Conservation (phyloP, 345 rosid species). For the Brassica napus region Da-Ae NC_063443.1:412001-412500, state of each 20-base stretch:
- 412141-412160: conserved; percentile 16
- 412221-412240: conserved; percentile 72
- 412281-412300: conserved; percentile 83
- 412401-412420: conserved; percentile 40
- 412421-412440: conserved; percentile 73
- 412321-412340: background rate
- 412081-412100: conserved; percentile 90
- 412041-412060: conserved; percentile 97
- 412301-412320: conserved; percentile 45
- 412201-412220: conserved; percentile 57
- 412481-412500: conserved; percentile 72
- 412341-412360: background rate
- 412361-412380: conserved; percentile 2
- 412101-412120: conserved; percentile 65
- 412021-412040: conserved; percentile 81
- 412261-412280: conserved; percentile 65
- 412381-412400: conserved; percentile 13
- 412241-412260: conserved; percentile 85
- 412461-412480: conserved; percentile 75
- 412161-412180: background rate
- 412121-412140: conserved; percentile 50
- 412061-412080: conserved; percentile 94
- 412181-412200: conserved; percentile 16
- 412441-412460: conserved; percentile 88
- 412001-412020: conserved; percentile 83